Evolutionary conservation across 257 asterid genomes (phyloP), one percentile per base, ranked within the genome.

Genomic region (Plantago ovata): DNA sequence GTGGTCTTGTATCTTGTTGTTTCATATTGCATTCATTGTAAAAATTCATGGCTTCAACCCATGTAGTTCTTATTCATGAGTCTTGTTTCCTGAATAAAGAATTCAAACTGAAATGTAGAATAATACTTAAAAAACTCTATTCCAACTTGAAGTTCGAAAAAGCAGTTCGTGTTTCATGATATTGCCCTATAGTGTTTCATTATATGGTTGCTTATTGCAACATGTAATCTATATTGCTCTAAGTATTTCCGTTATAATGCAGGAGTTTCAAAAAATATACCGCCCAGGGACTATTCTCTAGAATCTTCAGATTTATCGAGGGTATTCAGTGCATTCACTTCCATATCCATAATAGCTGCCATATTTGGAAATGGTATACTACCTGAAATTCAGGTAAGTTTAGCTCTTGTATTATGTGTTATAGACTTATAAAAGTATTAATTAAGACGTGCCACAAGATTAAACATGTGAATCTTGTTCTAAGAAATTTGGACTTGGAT

Each of bases 321-420:
- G 72, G 60, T 80, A 50, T 72, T 88, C 74, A 86, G 72, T 61
- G 97, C 95, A 13, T 92, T 86, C 77, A 79, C 94, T 45, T 84
- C 98, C 47, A 88, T 88, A 70, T 88, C 98, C 52, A 84, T 92
- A n/a, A 76, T 92, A 59, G 98, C 98, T 61, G 93, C 97, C 68
- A 92, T 92, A 51, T 92, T 68, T 20, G 98, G 98, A 50, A 92
- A 88, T 39, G 98, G 98, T 64, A 88, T 92, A 49, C 86, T 92
- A 6, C 97, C 98, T 7, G 98, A 92, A 67, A 92, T 92, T 67
- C 98, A 92, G 82, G 96, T 87, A 53, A 36, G 21, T 24, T 33
- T 10, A 41, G 49, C 53, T 9, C 56, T 20, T 38, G 13, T 32
- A 38, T 44, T 51, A 33, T 46, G 64, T 52, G 22, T 20, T 6